Conservation (phyloP, 805 yeast genomes). For the Saccharomycopsis javanensis region DNA sequence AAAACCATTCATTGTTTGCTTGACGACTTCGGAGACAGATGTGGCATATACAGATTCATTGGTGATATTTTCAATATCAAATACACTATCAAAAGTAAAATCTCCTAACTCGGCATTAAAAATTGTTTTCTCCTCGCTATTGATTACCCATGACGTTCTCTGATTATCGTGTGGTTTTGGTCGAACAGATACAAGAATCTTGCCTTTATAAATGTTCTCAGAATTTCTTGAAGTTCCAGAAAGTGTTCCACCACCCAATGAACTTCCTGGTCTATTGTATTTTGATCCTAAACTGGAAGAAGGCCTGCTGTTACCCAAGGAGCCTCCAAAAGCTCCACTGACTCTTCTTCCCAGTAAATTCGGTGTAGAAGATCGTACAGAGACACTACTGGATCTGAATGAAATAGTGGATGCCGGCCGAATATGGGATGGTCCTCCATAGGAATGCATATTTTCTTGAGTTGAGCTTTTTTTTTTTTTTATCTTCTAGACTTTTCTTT, state of each 20-base stretch:
- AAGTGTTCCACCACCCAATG: constrained; percentile 11
- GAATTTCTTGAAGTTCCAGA: constrained; percentile 4
- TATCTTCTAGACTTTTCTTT: neutral
- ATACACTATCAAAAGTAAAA: constrained; percentile 73
- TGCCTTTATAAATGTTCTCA: constrained; percentile 44
- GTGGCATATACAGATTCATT: constrained; percentile 54
- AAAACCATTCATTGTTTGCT: constrained; percentile 57
- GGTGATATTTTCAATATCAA: constrained; percentile 37
- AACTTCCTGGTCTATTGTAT: constrained; percentile 14
- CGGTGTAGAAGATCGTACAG: constrained; percentile 16
- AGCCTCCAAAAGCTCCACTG: constrained; percentile 1
- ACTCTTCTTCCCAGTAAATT: neutral
- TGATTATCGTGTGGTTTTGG: constrained; percentile 46
- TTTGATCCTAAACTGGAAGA: constrained; percentile 16
- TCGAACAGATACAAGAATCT: constrained; percentile 67
- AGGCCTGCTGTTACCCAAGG: constrained; percentile 18
- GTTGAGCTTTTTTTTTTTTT: neutral
- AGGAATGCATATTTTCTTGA: neutral
- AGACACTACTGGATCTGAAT: constrained; percentile 6
- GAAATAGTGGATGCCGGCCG: constrained; percentile 18
- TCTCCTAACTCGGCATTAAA: constrained; percentile 29
- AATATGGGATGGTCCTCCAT: neutral
- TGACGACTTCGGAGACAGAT: constrained; percentile 44
- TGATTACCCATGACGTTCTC: constrained; percentile 19
- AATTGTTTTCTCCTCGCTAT: constrained; percentile 31